Percentiles rank a stretch among this genome's conserved stretches.
phyloP scores from a whole-genome alignment of 768 basidiomycete genomes.

The Rhizopogon rudus region DNA sequence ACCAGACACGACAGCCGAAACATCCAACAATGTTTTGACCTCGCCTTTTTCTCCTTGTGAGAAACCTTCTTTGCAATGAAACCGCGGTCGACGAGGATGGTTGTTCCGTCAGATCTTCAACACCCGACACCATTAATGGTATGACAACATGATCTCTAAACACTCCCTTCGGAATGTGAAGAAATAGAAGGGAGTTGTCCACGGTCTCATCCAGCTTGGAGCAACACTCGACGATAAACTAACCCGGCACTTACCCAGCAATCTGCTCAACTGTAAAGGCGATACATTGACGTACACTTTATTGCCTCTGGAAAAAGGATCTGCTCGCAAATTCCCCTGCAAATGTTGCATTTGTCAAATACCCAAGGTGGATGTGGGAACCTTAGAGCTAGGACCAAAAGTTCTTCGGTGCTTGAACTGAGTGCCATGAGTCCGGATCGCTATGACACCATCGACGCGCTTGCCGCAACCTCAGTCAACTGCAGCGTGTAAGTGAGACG shows the following conservation, averaged over 20 bases:
- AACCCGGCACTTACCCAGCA: slow-evolving; percentile 65
- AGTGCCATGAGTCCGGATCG: too few relatives aligned
- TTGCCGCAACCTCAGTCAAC: too few relatives aligned
- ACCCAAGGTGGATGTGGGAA: slow-evolving; percentile 87
- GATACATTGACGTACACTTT: slow-evolving; percentile 52
- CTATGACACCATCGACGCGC: too few relatives aligned
- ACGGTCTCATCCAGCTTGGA: slow-evolving; percentile 78
- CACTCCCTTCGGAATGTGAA: too few relatives aligned
- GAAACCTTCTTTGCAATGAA: slow-evolving; percentile 45
- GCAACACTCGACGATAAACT: slow-evolving; percentile 76
- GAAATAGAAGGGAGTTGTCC: slow-evolving; percentile 61
- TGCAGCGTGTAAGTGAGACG: too few relatives aligned
- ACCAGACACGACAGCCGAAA: too few relatives aligned
- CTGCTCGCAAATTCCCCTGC: slow-evolving; percentile 86
- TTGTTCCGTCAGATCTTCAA: slow-evolving; percentile 56
- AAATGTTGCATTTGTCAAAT: slow-evolving; percentile 92
- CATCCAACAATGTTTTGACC: too few relatives aligned
- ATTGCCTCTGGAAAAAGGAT: slow-evolving; percentile 76
- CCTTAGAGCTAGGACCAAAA: slow-evolving; percentile 66
- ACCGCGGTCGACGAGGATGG: slow-evolving; percentile 88
- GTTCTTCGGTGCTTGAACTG: slow-evolving; percentile 38
- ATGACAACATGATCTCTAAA: too few relatives aligned
- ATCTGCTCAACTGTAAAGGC: slow-evolving; percentile 16
- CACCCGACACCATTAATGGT: too few relatives aligned
- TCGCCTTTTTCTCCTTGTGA: too few relatives aligned